Percentiles rank a stretch among this genome's conserved stretches.
These are phyloP conservation scores for Aspergillus texensis DNA, from an alignment of 2,329 filamentous ascomycete genomes.

Conservation along the genomic window DNA sequence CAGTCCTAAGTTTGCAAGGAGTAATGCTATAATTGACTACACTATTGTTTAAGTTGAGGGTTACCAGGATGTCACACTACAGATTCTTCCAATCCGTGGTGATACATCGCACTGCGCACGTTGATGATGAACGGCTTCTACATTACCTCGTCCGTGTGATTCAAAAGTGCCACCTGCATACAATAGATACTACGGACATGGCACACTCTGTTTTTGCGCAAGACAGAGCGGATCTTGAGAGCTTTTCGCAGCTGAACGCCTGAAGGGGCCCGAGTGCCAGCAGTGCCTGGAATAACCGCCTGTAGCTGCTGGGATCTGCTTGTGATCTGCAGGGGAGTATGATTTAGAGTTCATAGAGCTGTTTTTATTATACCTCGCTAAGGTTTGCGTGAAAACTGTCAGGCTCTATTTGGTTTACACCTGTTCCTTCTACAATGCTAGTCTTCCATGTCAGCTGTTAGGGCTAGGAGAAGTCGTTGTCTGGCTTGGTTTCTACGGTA, in stretches of 20 bases:
- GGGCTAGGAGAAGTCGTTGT: neutral
- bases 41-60: too few species aligned
- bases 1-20: too few species aligned
- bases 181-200: too few species aligned
- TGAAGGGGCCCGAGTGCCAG: neutral
- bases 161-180: too few species aligned
- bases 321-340: neutral
- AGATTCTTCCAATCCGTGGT: too few species aligned
- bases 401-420: neutral
- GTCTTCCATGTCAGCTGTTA: neutral
- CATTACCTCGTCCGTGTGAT: too few species aligned
- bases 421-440: too few species aligned
- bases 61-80: too few species aligned
- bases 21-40: too few species aligned
- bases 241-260: neutral
- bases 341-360: neutral
- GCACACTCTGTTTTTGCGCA: too few species aligned
- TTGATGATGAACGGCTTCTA: too few species aligned
- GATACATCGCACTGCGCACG: too few species aligned
- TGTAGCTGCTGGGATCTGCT: neutral
- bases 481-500: neutral
- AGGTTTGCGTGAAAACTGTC: neutral
- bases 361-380: neutral
- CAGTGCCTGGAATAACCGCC: neutral
- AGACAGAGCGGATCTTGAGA: neutral